Evolutionary conservation across 106 monocot species (phyloP), one percentile per base, ranked within the genome.

Genomic region (Amphibolis antarctica): DNA sequence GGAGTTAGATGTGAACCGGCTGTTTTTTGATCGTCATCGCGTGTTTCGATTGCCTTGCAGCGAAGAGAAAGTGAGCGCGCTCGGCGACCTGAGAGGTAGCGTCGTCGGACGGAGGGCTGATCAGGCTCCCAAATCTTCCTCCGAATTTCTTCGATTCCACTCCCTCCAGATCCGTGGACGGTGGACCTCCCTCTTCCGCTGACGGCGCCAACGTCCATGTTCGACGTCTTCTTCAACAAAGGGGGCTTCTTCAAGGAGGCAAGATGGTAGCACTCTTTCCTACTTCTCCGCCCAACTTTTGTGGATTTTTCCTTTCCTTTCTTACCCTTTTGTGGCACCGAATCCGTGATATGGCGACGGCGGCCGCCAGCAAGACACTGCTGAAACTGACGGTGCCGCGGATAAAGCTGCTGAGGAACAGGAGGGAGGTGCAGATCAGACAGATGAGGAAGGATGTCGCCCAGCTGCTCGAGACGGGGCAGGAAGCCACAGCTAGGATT

Each of bases 151-250:
- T n/a, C n/a, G n/a, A n/a, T n/a, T n/a, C n/a, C n/a, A n/a, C n/a
- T n/a, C n/a, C n/a, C n/a, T n/a, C n/a, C n/a, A n/a, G n/a, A n/a
- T n/a, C n/a, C n/a, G n/a, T n/a, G n/a, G n/a, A n/a, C n/a, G n/a
- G n/a, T n/a, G n/a, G n/a, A n/a, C n/a, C n/a, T n/a, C n/a, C n/a
- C n/a, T n/a, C n/a, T n/a, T n/a, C n/a, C n/a, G n/a, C n/a, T n/a
- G n/a, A 24, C 55, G 22, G 23, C 28, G 12, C 1, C 70, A 73
- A 86, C 81, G 91, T 79, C 86, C 49, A 74, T 89, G 83, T 71
- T 94, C 10, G 96, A 96, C 62, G 70, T 80, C 12, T 86, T 96
- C 82, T 90, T 96, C 86, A 86, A 48, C 70, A 89, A 80, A 52
- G 68, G 22, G 56, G 56, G 71, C 44, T 86, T 82, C 45, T 96